Base-by-base conservation (phyloP, 2,329 filamentous ascomycete species). In the Scleromitrula shiraiana region DNA sequence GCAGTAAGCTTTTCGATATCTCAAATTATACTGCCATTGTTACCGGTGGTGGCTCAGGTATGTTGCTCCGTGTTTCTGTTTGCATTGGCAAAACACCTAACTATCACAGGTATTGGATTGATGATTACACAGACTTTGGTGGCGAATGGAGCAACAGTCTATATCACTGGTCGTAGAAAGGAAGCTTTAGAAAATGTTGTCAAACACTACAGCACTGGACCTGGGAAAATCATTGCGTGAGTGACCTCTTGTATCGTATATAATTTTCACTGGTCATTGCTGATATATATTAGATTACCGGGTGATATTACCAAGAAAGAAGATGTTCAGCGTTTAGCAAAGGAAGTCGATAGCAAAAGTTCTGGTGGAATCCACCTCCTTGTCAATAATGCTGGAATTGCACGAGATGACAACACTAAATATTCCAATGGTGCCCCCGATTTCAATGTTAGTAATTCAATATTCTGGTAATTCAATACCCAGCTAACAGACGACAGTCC, bases 261-360 rank as follows among this genome's bases (percentile, higher is more conserved):
- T 32, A 17, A n/a, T n/a, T n/a, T n/a, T n/a, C n/a, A n/a, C 5
- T 10, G 23, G 22, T 10, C 32, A 24, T 43, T n/a, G n/a, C n/a
- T 27, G 40, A 17, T 5, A 38, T 12, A 41, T 12, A 4, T 19
- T n/a, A 56, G 52, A n/a, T 64, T 73, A 6, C 67, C 72, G 0
- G 75, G 72, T 49, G 78, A 83, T 59, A 71, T 83, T 0, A 77
- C 74, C 5, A 72, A 72, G 44, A 83, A 83, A 60, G 67, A 71
- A 2, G 75, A 78, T 69, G 10, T 65, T 65, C 27, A 73, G 73
- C 40, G 79, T n/a, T 20, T 40, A 6, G 33, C 33, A 2, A 15
- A 36, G 20, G 33, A 22, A 5, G 33, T 36, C 4, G 33, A 19
- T 8, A 36, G 33, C 33, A 12, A 40, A 24, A 40, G 83, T 57